phyloP scores from a whole-genome alignment of 495 filamentous ascomycete species.

The Xylaria longipes region DNA sequence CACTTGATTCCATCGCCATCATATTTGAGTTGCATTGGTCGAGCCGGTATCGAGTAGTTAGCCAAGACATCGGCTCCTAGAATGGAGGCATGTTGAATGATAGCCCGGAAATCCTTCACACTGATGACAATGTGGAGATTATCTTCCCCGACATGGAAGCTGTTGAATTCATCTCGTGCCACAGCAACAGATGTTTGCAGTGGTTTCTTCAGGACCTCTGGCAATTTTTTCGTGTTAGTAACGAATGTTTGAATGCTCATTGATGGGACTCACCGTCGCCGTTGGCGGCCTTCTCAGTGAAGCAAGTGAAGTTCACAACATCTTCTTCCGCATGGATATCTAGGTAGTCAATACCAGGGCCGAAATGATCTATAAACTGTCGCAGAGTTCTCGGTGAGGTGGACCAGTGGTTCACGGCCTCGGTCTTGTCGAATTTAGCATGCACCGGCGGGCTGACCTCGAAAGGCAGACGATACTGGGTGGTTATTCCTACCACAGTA shows the following conservation, averaged over 20 bases:
- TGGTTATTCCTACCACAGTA: constrained; percentile 70
- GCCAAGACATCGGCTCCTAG: constrained; percentile 73
- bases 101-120: constrained; percentile 94
- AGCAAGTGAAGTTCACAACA: constrained; percentile 81
- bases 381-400: constrained; percentile 76
- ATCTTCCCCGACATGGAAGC: constrained; percentile 76
- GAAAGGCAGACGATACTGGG: constrained; percentile 90
- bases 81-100: constrained; percentile 82
- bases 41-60: constrained; percentile 78
- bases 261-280: constrained; percentile 68
- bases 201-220: constrained; percentile 90
- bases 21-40: constrained; percentile 85
- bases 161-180: constrained; percentile 84
- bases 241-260: background rate
- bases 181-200: constrained; percentile 90
- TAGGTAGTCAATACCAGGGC: constrained; percentile 85
- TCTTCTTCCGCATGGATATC: constrained; percentile 78
- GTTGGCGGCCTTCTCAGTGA: constrained; percentile 86
- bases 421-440: constrained; percentile 79
- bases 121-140: constrained; percentile 84
- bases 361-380: constrained; percentile 92
- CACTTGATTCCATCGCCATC: constrained; percentile 73
- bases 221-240: background rate
- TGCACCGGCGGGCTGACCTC: constrained; percentile 82
- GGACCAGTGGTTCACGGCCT: constrained; percentile 76